These are phyloP conservation scores for Kalaharituber pfeilii DNA, from an alignment of 2,329 filamentous ascomycete species.

Conservation along the genomic window DNA sequence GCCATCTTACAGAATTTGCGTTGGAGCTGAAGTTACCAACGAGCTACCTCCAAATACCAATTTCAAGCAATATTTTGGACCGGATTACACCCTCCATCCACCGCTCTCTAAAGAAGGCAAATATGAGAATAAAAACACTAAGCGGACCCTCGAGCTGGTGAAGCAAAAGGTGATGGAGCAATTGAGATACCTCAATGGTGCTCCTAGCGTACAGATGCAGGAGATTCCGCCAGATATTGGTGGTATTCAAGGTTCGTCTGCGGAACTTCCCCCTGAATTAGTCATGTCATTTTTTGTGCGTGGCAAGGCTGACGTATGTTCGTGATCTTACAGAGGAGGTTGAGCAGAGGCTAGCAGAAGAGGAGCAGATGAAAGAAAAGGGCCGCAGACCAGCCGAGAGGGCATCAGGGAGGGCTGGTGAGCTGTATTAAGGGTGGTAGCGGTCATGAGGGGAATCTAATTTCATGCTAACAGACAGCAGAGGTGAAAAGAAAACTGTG, in stretches of 20 bases:
- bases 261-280: too few species aligned
- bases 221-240: conserved; percentile 27
- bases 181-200: conserved; percentile 63
- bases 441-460: neutral
- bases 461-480: neutral
- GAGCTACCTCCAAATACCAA: conserved; percentile 61
- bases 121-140: conserved; percentile 60
- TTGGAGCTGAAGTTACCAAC: conserved; percentile 45
- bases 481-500: neutral
- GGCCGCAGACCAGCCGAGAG: conserved; percentile 12
- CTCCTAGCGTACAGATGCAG: conserved; percentile 73
- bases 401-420: neutral
- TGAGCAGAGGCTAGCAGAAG: conserved; percentile 46
- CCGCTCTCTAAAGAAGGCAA: conserved; percentile 60
- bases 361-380: conserved; percentile 47
- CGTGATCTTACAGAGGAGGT: conserved; percentile 38
- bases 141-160: conserved; percentile 57
- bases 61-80: conserved; percentile 75
- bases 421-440: neutral
- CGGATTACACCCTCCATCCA: conserved; percentile 75
- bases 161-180: conserved; percentile 68
- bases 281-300: too few species aligned
- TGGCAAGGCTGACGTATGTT: conserved; percentile 34
- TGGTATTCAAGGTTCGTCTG: conserved; percentile 12
- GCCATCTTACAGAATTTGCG: conserved; percentile 33